These are phyloP conservation scores for Sarocladium strictum DNA, from an alignment of 2,329 filamentous ascomycete genomes.

Conservation along the genomic window DNA sequence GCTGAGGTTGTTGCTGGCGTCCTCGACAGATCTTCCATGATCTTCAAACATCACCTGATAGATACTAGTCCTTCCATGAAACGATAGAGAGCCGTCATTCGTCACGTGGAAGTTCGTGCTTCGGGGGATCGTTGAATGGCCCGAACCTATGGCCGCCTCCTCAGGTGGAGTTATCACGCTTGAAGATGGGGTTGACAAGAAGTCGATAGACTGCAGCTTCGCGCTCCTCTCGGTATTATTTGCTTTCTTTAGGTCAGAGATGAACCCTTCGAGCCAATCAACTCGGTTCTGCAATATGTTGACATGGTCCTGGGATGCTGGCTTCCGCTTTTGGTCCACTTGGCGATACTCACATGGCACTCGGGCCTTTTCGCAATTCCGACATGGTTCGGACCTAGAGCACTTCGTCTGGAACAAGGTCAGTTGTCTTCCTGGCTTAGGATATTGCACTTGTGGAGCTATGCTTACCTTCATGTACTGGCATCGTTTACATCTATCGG, in stretches of 20 bases:
- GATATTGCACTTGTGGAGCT: background rate
- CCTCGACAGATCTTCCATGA: slow-evolving; percentile 3
- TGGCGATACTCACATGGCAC: slow-evolving; percentile 14
- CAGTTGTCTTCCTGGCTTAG: slow-evolving; percentile 14
- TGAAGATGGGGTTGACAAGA: background rate
- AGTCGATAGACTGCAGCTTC: background rate
- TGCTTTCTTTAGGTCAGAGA: slow-evolving; percentile 11
- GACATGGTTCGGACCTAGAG: slow-evolving; percentile 10
- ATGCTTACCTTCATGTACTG: slow-evolving; percentile 11
- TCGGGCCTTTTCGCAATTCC: slow-evolving; percentile 10
- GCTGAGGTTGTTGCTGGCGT: background rate
- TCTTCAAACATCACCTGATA: slow-evolving; percentile 14
- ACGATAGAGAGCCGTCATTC: slow-evolving; percentile 10
- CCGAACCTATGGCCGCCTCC: too few species aligned
- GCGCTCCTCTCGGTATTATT: background rate
- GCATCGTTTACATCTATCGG: slow-evolving; percentile 12
- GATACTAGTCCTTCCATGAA: slow-evolving; percentile 20
- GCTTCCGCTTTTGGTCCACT: slow-evolving; percentile 12
- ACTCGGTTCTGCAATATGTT: slow-evolving; percentile 12
- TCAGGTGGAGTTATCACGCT: background rate
- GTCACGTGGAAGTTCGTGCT: background rate
- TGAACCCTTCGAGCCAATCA: slow-evolving; percentile 14
- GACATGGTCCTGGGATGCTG: slow-evolving; percentile 13
- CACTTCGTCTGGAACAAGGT: background rate
- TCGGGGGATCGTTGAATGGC: too few species aligned